Evolutionary conservation across 768 basidiomycete genomes (phyloP).

Genomic region (Tylopilus balloui): DNA sequence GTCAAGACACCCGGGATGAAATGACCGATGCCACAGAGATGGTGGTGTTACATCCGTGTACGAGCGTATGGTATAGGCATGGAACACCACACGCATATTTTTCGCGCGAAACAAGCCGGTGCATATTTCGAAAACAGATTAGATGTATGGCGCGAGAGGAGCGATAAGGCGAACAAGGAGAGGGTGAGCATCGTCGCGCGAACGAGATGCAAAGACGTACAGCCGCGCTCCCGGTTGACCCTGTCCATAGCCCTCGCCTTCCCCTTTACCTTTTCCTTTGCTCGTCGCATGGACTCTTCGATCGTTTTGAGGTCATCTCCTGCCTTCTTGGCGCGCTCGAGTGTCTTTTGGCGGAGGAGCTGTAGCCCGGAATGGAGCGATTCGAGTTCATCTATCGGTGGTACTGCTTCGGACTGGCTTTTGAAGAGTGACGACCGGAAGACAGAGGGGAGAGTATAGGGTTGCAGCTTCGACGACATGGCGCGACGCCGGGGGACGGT

Average conservation of each 20-base stretch:
- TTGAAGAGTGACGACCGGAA: slow-evolving; percentile 60
- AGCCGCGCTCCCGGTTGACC: slow-evolving; percentile 68
- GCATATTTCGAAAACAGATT: slow-evolving; percentile 4
- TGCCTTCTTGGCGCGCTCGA: slow-evolving; percentile 70
- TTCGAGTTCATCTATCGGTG: slow-evolving; percentile 70
- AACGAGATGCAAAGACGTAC: slow-evolving; percentile 47
- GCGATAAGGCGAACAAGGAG: slow-evolving; percentile 17
- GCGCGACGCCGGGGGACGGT: slow-evolving; percentile 21
- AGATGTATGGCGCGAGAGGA: background rate
- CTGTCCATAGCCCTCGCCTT: slow-evolving; percentile 69
- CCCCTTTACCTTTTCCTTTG: slow-evolving; percentile 72
- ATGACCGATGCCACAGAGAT: slow-evolving; percentile 14
- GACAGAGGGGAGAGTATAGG: slow-evolving; percentile 44
- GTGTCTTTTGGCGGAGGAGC: slow-evolving; percentile 46
- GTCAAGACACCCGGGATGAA: background rate
- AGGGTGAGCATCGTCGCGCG: slow-evolving; percentile 10
- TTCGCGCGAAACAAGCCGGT: slow-evolving; percentile 11
- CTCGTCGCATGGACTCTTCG: slow-evolving; percentile 69
- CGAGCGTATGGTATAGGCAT: background rate
- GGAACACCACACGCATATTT: background rate
- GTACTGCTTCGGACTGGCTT: slow-evolving; percentile 60
- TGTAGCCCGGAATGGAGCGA: slow-evolving; percentile 58
- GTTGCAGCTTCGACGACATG: slow-evolving; percentile 62
- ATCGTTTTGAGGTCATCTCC: slow-evolving; percentile 69
- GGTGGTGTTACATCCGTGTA: slow-evolving; percentile 2